These are phyloP conservation scores for Cucumis sativus DNA, from an alignment of 306 rosid genomes.

Conservation along the genomic window DNA sequence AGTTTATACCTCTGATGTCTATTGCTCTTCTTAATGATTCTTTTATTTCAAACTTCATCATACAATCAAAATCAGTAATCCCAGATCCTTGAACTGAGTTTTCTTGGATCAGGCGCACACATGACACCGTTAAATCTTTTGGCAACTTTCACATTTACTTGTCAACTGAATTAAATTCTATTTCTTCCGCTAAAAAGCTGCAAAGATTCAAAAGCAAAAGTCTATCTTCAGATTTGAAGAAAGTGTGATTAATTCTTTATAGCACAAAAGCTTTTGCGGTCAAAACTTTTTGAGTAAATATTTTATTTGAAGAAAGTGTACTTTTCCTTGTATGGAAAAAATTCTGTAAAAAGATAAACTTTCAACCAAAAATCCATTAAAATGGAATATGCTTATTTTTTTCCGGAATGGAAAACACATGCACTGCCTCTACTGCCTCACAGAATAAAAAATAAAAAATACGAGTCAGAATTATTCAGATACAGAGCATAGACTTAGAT, in stretches of 20 bases:
- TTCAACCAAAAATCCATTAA: background rate
- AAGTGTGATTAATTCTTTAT: background rate
- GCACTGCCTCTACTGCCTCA: background rate
- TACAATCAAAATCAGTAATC: background rate
- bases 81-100: background rate
- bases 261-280: background rate
- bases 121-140: background rate
- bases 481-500: background rate
- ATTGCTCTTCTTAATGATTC: background rate
- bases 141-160: background rate
- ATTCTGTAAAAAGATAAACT: background rate
- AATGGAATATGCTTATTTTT: background rate
- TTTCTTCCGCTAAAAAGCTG: background rate
- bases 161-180: background rate
- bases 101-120: background rate
- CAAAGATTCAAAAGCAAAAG: background rate
- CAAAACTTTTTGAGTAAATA: background rate
- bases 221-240: background rate
- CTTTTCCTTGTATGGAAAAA: background rate
- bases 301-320: background rate
- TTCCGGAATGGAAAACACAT: background rate
- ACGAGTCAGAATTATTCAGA: background rate
- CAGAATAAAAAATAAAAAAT: background rate
- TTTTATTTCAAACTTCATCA: slow-evolving; percentile 1
- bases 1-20: background rate